Evolutionary conservation across 306 rosid genomes (phyloP), one percentile per base, ranked within the genome.

Genomic region (Rosa persica): DNA sequence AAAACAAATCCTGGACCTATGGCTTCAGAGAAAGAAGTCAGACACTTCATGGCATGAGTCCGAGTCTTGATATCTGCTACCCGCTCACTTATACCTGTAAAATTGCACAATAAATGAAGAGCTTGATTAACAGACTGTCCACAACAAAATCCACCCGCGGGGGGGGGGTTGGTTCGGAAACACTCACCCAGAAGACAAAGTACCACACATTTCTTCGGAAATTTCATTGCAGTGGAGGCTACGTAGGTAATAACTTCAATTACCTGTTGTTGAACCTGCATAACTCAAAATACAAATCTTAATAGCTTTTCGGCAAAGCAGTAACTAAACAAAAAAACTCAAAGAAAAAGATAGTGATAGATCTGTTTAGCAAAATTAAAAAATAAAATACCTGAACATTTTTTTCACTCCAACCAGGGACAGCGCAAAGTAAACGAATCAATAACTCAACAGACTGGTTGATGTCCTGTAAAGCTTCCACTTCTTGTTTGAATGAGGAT

Each of bases 21-120:
- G 62, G 99, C 99, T 89, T 96, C 99, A 78, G 81, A 90, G 48
- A 96, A 89, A 52, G 90, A 74, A 81, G 97, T 90, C 43, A 96
- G 98, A 89, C 99, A 96, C 85, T 96, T 96, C 92, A 89, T 93
- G 61, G 97, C 97, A 85, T 85, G 90, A 57, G 83, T 87, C 51
- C 98, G 96, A 48, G 99, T 96, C 92, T 96, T 96, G 70, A 96
- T 93, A 92, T 96, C 99, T 55, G 99, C 99, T 30, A 96, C 99
- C 40, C 99, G 93, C 82, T 96, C 99, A 70, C 97, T 88, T 80
- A 93, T 83, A 74, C 99, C 99, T 96, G 81, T 77, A 71, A 83
- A 61, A 44, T 10, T 27, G 60, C 72, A 75, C 10, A 46, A 75
- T 23, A 40, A 66, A 82, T 72, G 47, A 23, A 47, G 51, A 65